Evolutionary conservation across 371 early-diverging fungal species (phyloP).

Genomic region (Mortierella sp.): DNA sequence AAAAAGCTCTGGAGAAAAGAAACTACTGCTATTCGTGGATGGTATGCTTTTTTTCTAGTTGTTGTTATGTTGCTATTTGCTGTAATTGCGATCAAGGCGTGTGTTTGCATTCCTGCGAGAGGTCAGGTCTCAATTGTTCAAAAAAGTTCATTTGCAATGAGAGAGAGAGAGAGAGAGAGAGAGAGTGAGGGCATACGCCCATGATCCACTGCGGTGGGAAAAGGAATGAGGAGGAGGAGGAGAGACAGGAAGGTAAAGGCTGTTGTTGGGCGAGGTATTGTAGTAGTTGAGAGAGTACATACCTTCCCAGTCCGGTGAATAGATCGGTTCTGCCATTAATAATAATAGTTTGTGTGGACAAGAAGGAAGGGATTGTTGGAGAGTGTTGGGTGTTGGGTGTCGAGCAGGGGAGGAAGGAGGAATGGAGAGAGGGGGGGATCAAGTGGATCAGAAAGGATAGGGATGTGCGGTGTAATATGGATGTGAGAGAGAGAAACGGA

Average conservation of each 20-base stretch:
- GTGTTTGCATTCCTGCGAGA: background rate
- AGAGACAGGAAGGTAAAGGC: background rate
- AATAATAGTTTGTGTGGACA: background rate
- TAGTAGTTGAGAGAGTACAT: background rate
- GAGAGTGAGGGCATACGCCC: too few relatives aligned
- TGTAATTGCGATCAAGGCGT: background rate
- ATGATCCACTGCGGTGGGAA: background rate
- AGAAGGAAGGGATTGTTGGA: background rate
- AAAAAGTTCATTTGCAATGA: background rate
- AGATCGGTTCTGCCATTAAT: background rate
- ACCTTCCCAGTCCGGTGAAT: slow-evolving; percentile 9
- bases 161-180: background rate
- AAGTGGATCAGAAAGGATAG: background rate
- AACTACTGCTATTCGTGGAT: background rate
- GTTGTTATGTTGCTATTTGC: background rate
- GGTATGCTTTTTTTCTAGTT: background rate
- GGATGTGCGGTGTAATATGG: background rate
- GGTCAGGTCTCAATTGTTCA: slow-evolving; percentile 1
- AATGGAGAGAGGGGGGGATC: background rate
- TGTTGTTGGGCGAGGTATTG: background rate
- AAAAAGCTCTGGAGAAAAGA: background rate
- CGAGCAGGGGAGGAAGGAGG: background rate
- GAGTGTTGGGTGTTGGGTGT: background rate
- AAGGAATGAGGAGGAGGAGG: background rate
- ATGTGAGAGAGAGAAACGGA: background rate